Base-by-base conservation (phyloP, 192 early-diverging fungal species). In the Podila epicladia region DNA sequence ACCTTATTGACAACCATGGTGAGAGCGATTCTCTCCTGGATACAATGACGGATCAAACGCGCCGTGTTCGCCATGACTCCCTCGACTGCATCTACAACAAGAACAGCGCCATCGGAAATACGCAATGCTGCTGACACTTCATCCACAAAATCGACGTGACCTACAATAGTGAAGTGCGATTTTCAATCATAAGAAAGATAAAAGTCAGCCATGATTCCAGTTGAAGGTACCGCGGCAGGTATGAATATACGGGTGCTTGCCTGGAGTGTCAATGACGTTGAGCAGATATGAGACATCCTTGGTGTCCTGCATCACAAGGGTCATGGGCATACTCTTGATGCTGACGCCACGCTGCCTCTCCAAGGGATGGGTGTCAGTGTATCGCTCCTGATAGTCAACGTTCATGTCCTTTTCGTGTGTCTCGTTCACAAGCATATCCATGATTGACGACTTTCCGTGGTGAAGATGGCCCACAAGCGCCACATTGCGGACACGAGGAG, bases 21-120 rank as follows among this genome's bases (percentile, higher is more conserved):
- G 58, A 99, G 87, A 22, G 90, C 83, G 31, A 98, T 71, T 3
- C 89, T 88, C 73, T 97, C 95, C 50, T 87, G 86, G 35, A 97
- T 91, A 26, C 94, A 88, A 35, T 95, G 91, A 31, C 87, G 86
- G 73, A 99, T 97, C 32, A 95, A 73, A 20, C 93, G 92, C 72
- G 96, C 95, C 0, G 97, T 98, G 80, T 92, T 93, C 19, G 92
- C 89, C 98, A 99, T 98, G 19, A 98, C 96, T 37, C 98, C 98
- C 71, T 99, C 98, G 11, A 98, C 88, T 2, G 92, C 97, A 85
- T 99, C 98, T 13, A 99, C 98, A 7, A 99, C 90, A 37, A 99
- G 69, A 8, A 95, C 92, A 19, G 92, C 92, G 62, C 97, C 98
- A 83, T 99, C 98, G 33, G 91, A 88, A 58, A 99, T 82, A 37